A percentile compares a stretch with the other conserved stretches of the same genome.
Evolutionary conservation across 129 eudicot species (phyloP).

Genomic region (Solidago caesia): DNA sequence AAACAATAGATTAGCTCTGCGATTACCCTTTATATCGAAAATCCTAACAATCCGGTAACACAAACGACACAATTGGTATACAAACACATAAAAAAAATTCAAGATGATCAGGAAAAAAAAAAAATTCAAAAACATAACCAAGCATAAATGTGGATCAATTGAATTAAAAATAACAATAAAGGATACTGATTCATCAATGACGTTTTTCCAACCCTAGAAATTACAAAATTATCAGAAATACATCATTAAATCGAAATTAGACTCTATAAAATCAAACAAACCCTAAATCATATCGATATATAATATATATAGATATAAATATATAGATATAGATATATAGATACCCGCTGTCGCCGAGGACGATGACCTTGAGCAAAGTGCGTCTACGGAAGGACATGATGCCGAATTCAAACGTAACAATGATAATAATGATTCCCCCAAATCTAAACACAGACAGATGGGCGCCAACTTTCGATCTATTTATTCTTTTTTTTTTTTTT

Average conservation of each 20-base stretch:
- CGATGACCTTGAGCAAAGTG: slow-evolving; percentile 81
- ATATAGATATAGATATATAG: slow-evolving; percentile 18
- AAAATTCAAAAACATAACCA: slow-evolving; percentile 3
- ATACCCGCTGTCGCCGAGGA: slow-evolving; percentile 88
- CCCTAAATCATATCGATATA: slow-evolving; percentile 17
- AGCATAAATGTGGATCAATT: background rate
- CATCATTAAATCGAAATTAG: background rate
- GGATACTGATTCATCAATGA: slow-evolving; percentile 97
- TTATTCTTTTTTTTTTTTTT: too few species aligned
- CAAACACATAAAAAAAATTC: background rate
- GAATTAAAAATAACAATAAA: background rate
- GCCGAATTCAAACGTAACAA: background rate
- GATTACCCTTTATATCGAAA: background rate
- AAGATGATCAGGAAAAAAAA: background rate
- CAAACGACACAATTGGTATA: background rate
- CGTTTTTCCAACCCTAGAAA: slow-evolving; percentile 74
- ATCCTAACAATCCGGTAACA: background rate
- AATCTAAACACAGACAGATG: too few species aligned
- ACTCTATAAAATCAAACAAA: background rate
- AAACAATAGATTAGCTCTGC: background rate
- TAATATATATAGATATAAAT: too few species aligned
- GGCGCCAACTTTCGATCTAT: too few species aligned
- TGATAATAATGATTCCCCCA: too few species aligned
- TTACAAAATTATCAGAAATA: slow-evolving; percentile 1
- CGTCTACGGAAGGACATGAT: slow-evolving; percentile 64